Percentiles rank a stretch among this genome's conserved stretches.
Conservation (phyloP, 371 early-diverging fungal genomes). For the Rhizomucor pusillus region DNA sequence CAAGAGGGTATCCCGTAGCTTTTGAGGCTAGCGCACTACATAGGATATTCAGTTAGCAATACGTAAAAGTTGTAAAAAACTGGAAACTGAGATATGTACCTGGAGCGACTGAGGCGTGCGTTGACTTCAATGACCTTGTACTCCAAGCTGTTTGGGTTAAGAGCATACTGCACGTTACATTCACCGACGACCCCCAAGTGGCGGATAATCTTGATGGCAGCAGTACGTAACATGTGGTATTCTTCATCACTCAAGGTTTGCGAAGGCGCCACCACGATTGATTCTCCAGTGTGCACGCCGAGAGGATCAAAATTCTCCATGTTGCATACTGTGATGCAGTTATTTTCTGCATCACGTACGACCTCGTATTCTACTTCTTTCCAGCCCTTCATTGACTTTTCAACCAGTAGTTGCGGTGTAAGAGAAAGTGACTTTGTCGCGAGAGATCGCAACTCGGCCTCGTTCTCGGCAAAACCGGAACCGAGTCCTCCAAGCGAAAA, state of each 20-base stretch:
- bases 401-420: constrained; percentile 91
- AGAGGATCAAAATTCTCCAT: constrained; percentile 99
- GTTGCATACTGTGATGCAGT: constrained; percentile 97
- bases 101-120: constrained; percentile 83
- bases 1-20: constrained; percentile 95
- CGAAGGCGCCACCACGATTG: constrained; percentile 96
- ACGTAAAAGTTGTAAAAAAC: too few relatives aligned
- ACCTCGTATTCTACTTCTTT: constrained; percentile 98
- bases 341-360: constrained; percentile 90
- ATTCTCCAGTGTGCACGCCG: constrained; percentile 95
- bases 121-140: constrained; percentile 95
- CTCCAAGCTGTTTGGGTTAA: constrained; percentile 83
- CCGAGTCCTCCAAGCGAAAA: constrained; percentile 94
- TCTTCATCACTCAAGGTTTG: constrained; percentile 93
- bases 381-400: constrained; percentile 95
- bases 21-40: constrained; percentile 93
- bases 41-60: too few relatives aligned
- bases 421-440: constrained; percentile 75
- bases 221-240: constrained; percentile 90
- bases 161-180: constrained; percentile 95
- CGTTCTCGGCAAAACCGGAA: constrained; percentile 87
- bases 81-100: too few relatives aligned
- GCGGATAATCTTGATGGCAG: constrained; percentile 91
- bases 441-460: constrained; percentile 67
- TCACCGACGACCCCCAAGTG: constrained; percentile 97